Percentiles rank a stretch among this genome's conserved stretches.
Conservation (phyloP, 176 grass and related monocot species). For the Triticum urartu region DNA sequence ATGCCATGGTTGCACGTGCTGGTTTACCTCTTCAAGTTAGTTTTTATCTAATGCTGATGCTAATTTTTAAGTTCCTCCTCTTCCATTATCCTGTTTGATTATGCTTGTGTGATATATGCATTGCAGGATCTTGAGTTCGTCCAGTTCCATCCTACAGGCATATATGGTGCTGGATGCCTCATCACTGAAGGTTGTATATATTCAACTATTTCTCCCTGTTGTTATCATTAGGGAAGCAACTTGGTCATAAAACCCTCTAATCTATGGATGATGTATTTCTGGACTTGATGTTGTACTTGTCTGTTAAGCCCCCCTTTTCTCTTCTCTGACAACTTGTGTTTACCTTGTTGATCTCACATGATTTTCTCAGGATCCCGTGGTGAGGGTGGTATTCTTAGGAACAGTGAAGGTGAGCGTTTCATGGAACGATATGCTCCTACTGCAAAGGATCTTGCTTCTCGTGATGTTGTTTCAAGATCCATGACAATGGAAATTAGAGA, state of each 20-base stretch:
- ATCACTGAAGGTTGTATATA: constrained; percentile 74
- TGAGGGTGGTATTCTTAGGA: constrained; percentile 88
- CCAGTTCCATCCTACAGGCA: constrained; percentile 85
- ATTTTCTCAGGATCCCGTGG: constrained; percentile 61
- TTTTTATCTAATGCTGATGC: constrained; percentile 28
- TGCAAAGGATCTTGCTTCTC: constrained; percentile 81
- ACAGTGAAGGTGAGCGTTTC: constrained; percentile 84
- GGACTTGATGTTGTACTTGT: neutral
- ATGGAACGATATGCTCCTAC: constrained; percentile 82
- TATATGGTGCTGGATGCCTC: constrained; percentile 86
- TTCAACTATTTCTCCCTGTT: neutral
- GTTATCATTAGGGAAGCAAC: neutral
- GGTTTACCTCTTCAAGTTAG: constrained; percentile 82
- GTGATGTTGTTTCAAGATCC: constrained; percentile 80
- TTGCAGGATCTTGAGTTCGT: constrained; percentile 98
- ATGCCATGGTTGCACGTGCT: constrained; percentile 98
- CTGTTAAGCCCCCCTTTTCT: neutral
- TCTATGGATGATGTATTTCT: neutral
- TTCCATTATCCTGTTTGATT: constrained; percentile 20
- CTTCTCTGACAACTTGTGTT: neutral
- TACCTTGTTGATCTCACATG: constrained; percentile 11
- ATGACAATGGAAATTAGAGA: constrained; percentile 90
- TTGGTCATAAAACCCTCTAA: neutral
- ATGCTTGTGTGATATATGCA: constrained; percentile 32
- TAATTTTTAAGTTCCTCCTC: neutral